Evolutionary conservation across 2,329 filamentous ascomycete genomes (phyloP).

Genomic region (Metarhizium album): DNA sequence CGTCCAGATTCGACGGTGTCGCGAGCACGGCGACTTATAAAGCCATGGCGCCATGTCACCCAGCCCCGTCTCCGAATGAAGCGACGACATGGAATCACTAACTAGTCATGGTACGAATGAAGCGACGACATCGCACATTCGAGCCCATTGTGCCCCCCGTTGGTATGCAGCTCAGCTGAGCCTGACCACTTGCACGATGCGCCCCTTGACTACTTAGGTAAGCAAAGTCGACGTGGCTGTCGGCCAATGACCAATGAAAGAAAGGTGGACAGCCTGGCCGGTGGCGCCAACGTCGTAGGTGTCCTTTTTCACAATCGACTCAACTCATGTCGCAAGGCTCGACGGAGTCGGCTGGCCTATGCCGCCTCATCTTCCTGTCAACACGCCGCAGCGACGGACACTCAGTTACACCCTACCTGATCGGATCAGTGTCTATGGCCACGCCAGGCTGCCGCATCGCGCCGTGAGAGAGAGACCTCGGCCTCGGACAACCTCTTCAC

Average conservation of each 20-base stretch:
- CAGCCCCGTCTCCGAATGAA: not conserved
- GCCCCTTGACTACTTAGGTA: too few species aligned
- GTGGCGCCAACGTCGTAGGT: constrained; percentile 5
- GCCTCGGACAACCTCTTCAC: too few species aligned
- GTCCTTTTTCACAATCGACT: constrained; percentile 10
- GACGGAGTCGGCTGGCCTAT: not conserved
- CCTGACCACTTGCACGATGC: too few species aligned
- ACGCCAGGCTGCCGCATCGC: too few species aligned
- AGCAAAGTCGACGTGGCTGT: too few species aligned
- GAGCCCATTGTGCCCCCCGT: constrained; percentile 3
- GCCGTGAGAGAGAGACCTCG: too few species aligned
- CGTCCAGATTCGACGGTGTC: not conserved
- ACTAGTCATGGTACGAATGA: constrained; percentile 1
- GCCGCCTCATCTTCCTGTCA: not conserved
- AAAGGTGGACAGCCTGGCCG: not conserved
- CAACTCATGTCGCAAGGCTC: not conserved
- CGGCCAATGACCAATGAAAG: too few species aligned
- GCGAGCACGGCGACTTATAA: not conserved
- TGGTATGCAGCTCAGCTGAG: constrained; percentile 2
- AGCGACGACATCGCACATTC: constrained; percentile 3
- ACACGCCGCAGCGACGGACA: not conserved
- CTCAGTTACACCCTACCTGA: not conserved
- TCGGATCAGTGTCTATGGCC: not conserved
- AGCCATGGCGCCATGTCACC: not conserved
- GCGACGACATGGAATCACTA: constrained; percentile 2